phyloP scores from a whole-genome alignment of 805 yeast species.

The Nakazawaea sp. region DNA sequence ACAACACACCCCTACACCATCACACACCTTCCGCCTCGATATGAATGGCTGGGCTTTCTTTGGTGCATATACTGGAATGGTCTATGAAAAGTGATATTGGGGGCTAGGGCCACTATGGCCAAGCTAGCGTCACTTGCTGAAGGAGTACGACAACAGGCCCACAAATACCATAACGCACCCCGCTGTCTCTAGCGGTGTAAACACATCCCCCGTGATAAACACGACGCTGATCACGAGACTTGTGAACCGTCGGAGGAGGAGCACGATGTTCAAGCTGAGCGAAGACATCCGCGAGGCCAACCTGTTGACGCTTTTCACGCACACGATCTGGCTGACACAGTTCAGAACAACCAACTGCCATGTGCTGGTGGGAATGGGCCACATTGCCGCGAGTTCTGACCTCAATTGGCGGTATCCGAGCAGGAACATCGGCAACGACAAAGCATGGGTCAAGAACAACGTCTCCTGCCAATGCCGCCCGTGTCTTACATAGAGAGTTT shows the following conservation, averaged over 20 bases:
- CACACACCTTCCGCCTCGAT: too few species aligned
- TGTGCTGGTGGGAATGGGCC: too few species aligned
- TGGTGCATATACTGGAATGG: too few species aligned
- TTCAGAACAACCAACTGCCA: conserved; percentile 28
- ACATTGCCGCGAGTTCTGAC: neutral
- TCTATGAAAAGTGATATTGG: too few species aligned
- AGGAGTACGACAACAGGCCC: conserved; percentile 45
- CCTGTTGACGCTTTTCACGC: conserved; percentile 63
- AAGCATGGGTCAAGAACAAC: conserved; percentile 52
- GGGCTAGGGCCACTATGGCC: too few species aligned
- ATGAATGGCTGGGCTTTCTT: too few species aligned
- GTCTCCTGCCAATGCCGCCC: conserved; percentile 63
- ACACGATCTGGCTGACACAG: conserved; percentile 48
- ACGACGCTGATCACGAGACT: conserved; percentile 53
- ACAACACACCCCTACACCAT: too few species aligned
- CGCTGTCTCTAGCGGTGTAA: conserved; percentile 29
- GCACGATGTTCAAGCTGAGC: conserved; percentile 52
- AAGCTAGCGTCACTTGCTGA: too few species aligned
- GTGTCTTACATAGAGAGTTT: conserved; percentile 38
- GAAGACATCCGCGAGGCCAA: conserved; percentile 55
- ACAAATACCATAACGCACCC: conserved; percentile 48
- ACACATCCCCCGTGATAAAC: conserved; percentile 33
- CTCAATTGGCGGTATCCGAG: conserved; percentile 14
- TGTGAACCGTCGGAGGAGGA: conserved; percentile 54
- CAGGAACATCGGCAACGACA: conserved; percentile 47